A percentile compares a stretch with the other conserved stretches of the same genome.
Evolutionary conservation across 768 basidiomycete genomes (phyloP).

Genomic region (Tylopilus sp.): DNA sequence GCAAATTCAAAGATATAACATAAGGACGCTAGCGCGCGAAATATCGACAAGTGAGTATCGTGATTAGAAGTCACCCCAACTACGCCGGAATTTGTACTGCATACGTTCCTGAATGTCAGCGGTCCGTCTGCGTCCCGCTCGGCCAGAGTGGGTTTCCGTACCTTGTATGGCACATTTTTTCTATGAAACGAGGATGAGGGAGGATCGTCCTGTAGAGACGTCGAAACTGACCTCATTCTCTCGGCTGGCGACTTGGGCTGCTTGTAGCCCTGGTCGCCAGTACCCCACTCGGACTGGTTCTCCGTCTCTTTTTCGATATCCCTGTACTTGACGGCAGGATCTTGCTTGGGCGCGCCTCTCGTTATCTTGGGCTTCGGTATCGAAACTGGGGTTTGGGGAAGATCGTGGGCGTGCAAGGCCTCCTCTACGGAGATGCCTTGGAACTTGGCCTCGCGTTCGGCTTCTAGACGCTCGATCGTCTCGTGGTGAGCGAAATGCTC

Average conservation of each 20-base stretch:
- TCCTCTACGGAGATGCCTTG: conserved; percentile 81
- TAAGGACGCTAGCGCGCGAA: not conserved
- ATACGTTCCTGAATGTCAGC: conserved; percentile 56
- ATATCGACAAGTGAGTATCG: conserved; percentile 6
- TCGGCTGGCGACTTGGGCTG: conserved; percentile 71
- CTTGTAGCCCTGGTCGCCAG: conserved; percentile 67
- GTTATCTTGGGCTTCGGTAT: conserved; percentile 49
- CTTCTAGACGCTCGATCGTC: conserved; percentile 78
- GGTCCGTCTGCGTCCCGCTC: conserved; percentile 26
- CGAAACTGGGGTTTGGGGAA: conserved; percentile 17
- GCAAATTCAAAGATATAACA: conserved; percentile 13
- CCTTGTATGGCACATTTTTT: conserved; percentile 88
- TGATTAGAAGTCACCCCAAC: conserved; percentile 79
- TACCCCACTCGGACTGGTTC: conserved; percentile 65
- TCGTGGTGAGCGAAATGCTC: conserved; percentile 93
- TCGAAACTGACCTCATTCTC: conserved; percentile 59
- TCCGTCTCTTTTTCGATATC: conserved; percentile 51
- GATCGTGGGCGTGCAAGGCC: conserved; percentile 50
- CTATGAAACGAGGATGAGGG: conserved; percentile 32
- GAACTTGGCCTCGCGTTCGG: conserved; percentile 76
- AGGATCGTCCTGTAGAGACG: not conserved
- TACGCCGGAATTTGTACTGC: conserved; percentile 89
- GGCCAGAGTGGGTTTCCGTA: conserved; percentile 31
- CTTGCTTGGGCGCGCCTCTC: conserved; percentile 60
- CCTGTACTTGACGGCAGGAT: conserved; percentile 60